Conservation (phyloP, 345 rosid species). For the Luvunga scandens region DNA sequence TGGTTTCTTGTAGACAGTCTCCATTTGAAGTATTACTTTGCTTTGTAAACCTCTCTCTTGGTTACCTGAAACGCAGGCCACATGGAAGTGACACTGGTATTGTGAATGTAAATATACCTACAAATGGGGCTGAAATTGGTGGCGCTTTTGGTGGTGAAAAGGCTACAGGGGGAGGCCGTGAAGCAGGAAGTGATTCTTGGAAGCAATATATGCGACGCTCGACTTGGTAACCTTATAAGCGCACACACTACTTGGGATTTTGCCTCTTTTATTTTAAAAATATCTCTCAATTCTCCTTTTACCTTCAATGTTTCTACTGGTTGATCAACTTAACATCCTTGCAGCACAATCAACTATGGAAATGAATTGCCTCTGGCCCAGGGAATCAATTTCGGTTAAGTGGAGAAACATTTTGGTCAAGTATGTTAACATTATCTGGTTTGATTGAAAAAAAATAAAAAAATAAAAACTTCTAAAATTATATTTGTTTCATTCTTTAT, state of each 20-base stretch:
- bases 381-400: slow-evolving; percentile 90
- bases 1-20: not conserved
- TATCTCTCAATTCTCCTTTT: not conserved
- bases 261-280: not conserved
- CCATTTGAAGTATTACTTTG: not conserved
- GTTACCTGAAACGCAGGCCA: slow-evolving; percentile 47
- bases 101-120: slow-evolving; percentile 92
- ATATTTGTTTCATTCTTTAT: not conserved
- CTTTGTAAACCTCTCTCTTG: not conserved
- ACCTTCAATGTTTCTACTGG: not conserved
- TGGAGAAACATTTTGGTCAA: not conserved
- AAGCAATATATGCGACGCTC: slow-evolving; percentile 98
- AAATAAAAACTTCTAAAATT: not conserved
- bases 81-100: slow-evolving; percentile 94
- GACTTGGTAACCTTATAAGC: slow-evolving; percentile 57
- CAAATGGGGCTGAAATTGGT: slow-evolving; percentile 98
- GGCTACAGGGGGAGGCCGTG: slow-evolving; percentile 97
- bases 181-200: slow-evolving; percentile 99
- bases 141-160: slow-evolving; percentile 98
- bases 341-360: slow-evolving; percentile 93
- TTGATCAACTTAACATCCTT: slow-evolving; percentile 4
- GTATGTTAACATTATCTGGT: not conserved
- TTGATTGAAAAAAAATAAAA: not conserved
- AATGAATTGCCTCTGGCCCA: slow-evolving; percentile 92
- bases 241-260: not conserved